Evolutionary conservation across 1,139 yeast species (phyloP), one percentile per base, ranked within the genome.

Genomic region (Pichia kudriavzevii): DNA sequence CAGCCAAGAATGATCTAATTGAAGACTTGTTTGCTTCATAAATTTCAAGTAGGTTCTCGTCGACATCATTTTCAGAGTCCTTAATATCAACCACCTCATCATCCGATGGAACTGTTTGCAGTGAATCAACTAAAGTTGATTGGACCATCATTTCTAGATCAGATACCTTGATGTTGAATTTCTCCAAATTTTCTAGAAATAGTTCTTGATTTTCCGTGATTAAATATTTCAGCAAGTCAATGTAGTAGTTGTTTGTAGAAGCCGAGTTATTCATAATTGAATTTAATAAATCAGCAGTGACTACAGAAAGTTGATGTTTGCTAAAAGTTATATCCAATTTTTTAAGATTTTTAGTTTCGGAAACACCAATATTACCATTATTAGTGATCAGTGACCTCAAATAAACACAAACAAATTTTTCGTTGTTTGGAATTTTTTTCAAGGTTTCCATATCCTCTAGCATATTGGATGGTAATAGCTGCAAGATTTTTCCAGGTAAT

Each of bases 71-170:
- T 11, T 34, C 44, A n/a, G 40, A 38, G n/a, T 49, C 46, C 19
- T 38, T 43, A 15, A 43, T 38, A 25, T 54, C 47, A 15, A 56
- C 58, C 21, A 56, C 58, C 20, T 57, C 61, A 5, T 21, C 33
- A 8, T 25, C 52, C 6, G 51, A 52, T 18, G 59, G 59, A 16
- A 54, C 48, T 23, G 53, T 45, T 12, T 28, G 24, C 1, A 30
- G 43, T 20, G 30, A 26, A 16, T 56, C 53, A 9, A 51, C 40
- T 11, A 59, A 61, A 2, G 85, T 75, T 2, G 79, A 66, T 61
- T 82, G 80, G 34, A 83, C 61, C 40, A 69, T 65, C 66, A 83
- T 70, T 59, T 84, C 95, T 45, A 84, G 67, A 11, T 72, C 66
- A 26, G 71, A 71, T 15, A 79, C 46, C 22, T 65, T 60, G 28